phyloP scores from a whole-genome alignment of 78 protist species.

The Cavenderia fasciculata region DNA sequence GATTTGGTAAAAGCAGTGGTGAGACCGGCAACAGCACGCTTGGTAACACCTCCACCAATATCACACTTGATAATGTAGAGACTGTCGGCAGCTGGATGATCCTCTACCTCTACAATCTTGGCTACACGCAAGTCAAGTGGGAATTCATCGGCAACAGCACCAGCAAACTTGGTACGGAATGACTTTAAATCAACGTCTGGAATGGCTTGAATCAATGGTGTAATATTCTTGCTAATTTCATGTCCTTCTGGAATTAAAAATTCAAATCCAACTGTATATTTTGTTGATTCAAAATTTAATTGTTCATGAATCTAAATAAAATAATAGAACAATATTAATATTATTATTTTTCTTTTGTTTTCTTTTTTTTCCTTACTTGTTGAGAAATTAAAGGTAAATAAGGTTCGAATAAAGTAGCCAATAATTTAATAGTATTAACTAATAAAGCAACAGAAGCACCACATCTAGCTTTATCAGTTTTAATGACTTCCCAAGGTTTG shows the following conservation, averaged over 20 bases:
- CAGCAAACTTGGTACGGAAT: conserved; percentile 32
- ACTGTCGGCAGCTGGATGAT: conserved; percentile 73
- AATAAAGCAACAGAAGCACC: conserved; percentile 67
- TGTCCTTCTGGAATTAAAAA: conserved; percentile 58
- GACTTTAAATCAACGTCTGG: conserved; percentile 24
- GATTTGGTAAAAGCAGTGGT: conserved; percentile 26
- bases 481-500: conserved; percentile 80
- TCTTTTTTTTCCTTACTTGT: no score
- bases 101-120: not conserved
- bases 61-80: conserved; percentile 72
- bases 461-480: conserved; percentile 57
- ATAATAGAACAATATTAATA: no score
- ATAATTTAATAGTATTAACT: conserved; percentile 26
- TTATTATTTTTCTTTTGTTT: not conserved
- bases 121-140: conserved; percentile 83
- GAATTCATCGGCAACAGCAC: conserved; percentile 51
- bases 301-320: conserved; percentile 21
- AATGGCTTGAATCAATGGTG: conserved; percentile 22
- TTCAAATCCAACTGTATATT: conserved; percentile 24
- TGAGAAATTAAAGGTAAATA: conserved; percentile 79
- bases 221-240: conserved; percentile 14
- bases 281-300: conserved; percentile 24
- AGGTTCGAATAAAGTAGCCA: conserved; percentile 84
- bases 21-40: conserved; percentile 69
- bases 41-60: conserved; percentile 45